Conservation (phyloP, 306 rosid genomes). For the Acmispon strigosus region DNA sequence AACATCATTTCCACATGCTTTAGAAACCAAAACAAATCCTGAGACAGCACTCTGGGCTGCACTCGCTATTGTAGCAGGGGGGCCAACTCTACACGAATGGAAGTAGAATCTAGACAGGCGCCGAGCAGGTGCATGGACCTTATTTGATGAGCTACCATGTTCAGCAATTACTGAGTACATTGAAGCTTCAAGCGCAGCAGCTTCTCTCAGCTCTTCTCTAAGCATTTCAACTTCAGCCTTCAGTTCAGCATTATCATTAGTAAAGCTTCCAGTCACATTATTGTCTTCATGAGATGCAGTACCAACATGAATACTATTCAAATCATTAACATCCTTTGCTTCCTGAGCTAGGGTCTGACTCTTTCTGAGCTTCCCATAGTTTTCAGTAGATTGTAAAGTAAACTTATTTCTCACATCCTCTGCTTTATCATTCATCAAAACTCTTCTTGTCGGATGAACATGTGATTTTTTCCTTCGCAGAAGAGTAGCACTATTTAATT, state of each 20-base stretch:
- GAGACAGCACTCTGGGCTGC: conserved; percentile 67
- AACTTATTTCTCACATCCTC: conserved; percentile 34
- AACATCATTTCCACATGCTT: conserved; percentile 92
- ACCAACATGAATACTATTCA: conserved; percentile 16
- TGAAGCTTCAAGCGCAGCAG: conserved; percentile 80
- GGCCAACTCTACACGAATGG: conserved; percentile 50
- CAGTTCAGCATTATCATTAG: conserved; percentile 30
- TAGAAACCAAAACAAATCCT: conserved; percentile 79
- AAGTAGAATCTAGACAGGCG: conserved; percentile 84
- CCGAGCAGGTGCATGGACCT: conserved; percentile 89
- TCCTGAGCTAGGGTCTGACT: conserved; percentile 25
- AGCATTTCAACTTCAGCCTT: conserved; percentile 62
- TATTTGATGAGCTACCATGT: conserved; percentile 72
- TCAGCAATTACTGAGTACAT: conserved; percentile 79
- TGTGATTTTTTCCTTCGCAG: conserved; percentile 24
- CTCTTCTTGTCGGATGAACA: conserved; percentile 13
- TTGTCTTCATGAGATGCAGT: conserved; percentile 12
- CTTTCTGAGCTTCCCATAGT: conserved; percentile 10
- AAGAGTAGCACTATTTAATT: conserved; percentile 23
- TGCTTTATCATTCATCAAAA: conserved; percentile 30
- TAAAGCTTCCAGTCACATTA: conserved; percentile 18
- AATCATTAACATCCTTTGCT: conserved; percentile 25
- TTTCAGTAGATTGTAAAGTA: conserved; percentile 34
- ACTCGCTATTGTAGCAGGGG: conserved; percentile 46
- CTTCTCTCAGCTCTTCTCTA: conserved; percentile 72